phyloP scores from a whole-genome alignment of 257 asterid genomes.

The Cinchona pubescens region DNA sequence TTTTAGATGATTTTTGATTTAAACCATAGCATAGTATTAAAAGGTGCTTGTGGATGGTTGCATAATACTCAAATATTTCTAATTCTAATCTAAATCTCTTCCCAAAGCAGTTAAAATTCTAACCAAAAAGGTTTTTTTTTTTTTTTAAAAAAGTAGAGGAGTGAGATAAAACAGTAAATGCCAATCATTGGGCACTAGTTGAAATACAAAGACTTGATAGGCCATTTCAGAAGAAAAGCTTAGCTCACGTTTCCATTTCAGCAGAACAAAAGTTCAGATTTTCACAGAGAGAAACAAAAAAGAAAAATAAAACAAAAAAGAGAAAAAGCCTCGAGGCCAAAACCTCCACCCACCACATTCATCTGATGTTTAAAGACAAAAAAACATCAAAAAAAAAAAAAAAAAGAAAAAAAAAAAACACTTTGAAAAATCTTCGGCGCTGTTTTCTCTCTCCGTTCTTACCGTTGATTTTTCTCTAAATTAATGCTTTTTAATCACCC shows the following conservation, averaged over 20 bases:
- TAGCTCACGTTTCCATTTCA: neutral
- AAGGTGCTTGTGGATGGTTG: no score
- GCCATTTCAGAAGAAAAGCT: neutral
- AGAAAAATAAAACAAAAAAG: conserved; percentile 2
- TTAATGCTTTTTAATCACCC: conserved; percentile 31
- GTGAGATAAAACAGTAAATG: no score
- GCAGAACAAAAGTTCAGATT: neutral
- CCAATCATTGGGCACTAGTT: neutral
- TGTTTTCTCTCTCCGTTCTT: conserved; percentile 14
- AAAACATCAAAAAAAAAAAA: neutral
- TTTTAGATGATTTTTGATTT: no score
- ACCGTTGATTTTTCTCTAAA: neutral
- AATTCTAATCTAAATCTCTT: no score
- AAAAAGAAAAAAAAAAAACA: neutral
- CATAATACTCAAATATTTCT: no score
- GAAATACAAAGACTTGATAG: conserved; percentile 6
- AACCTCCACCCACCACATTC: conserved; percentile 29
- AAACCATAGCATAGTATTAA: no score
- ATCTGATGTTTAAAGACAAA: no score
- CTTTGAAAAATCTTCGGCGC: conserved; percentile 17
- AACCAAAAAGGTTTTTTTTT: no score
- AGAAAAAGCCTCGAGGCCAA: conserved; percentile 31
- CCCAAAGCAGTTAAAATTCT: no score
- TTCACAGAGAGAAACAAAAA: neutral
- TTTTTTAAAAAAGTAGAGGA: neutral